These are phyloP conservation scores for Exophiala lecanii-corni DNA, from an alignment of 2,329 filamentous ascomycete genomes.

Conservation along the genomic window DNA sequence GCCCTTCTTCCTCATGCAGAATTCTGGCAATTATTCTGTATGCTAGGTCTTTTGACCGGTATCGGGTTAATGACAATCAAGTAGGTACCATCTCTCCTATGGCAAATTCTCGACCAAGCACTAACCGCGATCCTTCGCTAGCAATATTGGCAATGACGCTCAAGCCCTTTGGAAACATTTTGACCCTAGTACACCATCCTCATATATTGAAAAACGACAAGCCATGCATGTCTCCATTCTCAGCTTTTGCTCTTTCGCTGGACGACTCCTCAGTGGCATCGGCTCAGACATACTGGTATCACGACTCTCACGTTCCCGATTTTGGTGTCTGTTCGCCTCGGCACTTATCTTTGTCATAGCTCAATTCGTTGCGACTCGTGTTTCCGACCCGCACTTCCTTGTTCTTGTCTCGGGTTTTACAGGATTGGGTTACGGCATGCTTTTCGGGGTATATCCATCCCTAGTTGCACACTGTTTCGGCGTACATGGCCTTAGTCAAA, in stretches of 20 bases:
- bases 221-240: slow-evolving; percentile 90
- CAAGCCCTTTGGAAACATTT: slow-evolving; percentile 85
- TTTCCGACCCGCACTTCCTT: slow-evolving; percentile 72
- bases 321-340: slow-evolving; percentile 84
- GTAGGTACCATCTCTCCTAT: slow-evolving; percentile 49
- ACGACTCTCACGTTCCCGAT: slow-evolving; percentile 69
- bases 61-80: slow-evolving; percentile 99
- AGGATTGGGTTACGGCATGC: slow-evolving; percentile 83
- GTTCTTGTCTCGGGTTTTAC: slow-evolving; percentile 76
- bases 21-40: slow-evolving; percentile 86
- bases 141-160: slow-evolving; percentile 88
- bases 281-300: slow-evolving; percentile 89
- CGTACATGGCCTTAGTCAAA: slow-evolving; percentile 80
- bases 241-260: slow-evolving; percentile 81
- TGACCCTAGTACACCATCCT: slow-evolving; percentile 65
- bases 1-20: slow-evolving; percentile 65
- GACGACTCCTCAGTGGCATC: slow-evolving; percentile 75
- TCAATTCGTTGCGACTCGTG: slow-evolving; percentile 69
- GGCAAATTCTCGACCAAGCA: slow-evolving; percentile 14
- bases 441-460: slow-evolving; percentile 91
- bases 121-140: slow-evolving; percentile 41
- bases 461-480: slow-evolving; percentile 88
- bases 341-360: slow-evolving; percentile 72
- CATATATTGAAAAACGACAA: slow-evolving; percentile 75
- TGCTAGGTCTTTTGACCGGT: slow-evolving; percentile 87